phyloP scores from a whole-genome alignment of 805 yeast species.

The Candida ascalaphidarum region DNA sequence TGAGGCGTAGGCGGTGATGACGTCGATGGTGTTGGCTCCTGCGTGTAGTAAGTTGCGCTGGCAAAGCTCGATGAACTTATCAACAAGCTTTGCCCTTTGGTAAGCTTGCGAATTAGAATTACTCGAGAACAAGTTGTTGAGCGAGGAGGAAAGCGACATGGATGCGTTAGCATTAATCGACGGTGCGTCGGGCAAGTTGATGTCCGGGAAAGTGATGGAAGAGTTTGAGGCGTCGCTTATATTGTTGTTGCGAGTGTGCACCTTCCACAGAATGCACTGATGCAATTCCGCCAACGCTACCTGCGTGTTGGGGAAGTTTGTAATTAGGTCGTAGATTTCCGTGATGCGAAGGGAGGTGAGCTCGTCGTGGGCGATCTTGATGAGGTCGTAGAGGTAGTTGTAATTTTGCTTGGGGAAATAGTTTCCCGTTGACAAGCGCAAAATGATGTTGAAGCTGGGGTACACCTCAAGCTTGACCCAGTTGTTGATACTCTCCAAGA shows the following conservation, averaged over 20 bases:
- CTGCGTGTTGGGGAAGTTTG: constrained; percentile 42
- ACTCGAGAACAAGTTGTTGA: constrained; percentile 8
- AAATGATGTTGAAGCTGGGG: constrained; percentile 20
- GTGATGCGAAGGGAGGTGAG: constrained; percentile 39
- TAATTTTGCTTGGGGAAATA: constrained; percentile 4
- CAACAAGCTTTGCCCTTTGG: constrained; percentile 47
- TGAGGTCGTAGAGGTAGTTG: constrained; percentile 16
- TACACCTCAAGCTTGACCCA: constrained; percentile 33
- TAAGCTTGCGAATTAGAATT: constrained; percentile 16
- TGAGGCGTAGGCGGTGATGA: constrained; percentile 59
- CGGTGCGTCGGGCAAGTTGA: not conserved
- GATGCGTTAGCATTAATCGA: not conserved
- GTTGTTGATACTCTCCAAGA: constrained; percentile 19
- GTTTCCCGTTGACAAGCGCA: constrained; percentile 7
- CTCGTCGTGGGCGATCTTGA: constrained; percentile 29
- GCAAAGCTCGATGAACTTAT: constrained; percentile 39
- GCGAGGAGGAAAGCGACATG: not conserved
- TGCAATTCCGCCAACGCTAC: constrained; percentile 53
- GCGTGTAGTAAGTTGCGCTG: constrained; percentile 54
- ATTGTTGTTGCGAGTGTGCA: constrained; percentile 4
- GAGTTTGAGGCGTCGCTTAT: not conserved
- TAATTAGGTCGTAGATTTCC: constrained; percentile 54
- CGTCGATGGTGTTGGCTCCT: constrained; percentile 70
- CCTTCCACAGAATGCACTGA: constrained; percentile 33
- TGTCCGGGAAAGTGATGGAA: too few species aligned